phyloP scores from a whole-genome alignment of 305 asterid species.

The Fraxinus nigra region DNA sequence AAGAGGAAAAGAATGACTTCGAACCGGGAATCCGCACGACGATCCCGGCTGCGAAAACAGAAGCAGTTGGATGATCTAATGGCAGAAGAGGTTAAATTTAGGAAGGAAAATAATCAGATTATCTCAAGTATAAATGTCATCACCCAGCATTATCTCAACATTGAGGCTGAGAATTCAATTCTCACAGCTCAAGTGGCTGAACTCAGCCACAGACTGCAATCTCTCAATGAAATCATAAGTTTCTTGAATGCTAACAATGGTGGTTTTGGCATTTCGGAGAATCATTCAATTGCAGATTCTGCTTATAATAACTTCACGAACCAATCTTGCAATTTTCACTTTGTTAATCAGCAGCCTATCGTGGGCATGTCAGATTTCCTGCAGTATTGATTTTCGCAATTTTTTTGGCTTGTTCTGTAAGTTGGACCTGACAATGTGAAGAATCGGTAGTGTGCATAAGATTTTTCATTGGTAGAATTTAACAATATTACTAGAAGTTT shows the following conservation, averaged over 20 bases:
- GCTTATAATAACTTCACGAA: conserved; percentile 27
- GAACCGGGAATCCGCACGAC: conserved; percentile 86
- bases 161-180: conserved; percentile 74
- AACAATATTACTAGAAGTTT: neutral
- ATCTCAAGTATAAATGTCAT: conserved; percentile 41
- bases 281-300: conserved; percentile 20
- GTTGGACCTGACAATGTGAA: neutral
- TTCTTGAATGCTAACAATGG: conserved; percentile 24
- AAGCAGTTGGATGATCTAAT: conserved; percentile 65
- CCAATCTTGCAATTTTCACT: conserved; percentile 46
- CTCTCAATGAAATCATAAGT: conserved; percentile 54
- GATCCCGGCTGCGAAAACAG: conserved; percentile 85
- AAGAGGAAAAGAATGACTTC: conserved; percentile 83
- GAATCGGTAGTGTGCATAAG: neutral
- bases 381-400: conserved; percentile 27
- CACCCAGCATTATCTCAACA: conserved; percentile 41
- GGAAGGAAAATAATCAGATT: conserved; percentile 59
- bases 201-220: conserved; percentile 64
- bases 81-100: conserved; percentile 50
- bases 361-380: conserved; percentile 49
- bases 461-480: neutral
- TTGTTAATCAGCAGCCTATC: conserved; percentile 46
- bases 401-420: neutral
- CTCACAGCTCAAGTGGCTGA: conserved; percentile 76
- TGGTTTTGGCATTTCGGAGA: neutral